Conservation (phyloP, 2,329 filamentous ascomycete genomes). For the Cylindrodendrum hubeiense region DNA sequence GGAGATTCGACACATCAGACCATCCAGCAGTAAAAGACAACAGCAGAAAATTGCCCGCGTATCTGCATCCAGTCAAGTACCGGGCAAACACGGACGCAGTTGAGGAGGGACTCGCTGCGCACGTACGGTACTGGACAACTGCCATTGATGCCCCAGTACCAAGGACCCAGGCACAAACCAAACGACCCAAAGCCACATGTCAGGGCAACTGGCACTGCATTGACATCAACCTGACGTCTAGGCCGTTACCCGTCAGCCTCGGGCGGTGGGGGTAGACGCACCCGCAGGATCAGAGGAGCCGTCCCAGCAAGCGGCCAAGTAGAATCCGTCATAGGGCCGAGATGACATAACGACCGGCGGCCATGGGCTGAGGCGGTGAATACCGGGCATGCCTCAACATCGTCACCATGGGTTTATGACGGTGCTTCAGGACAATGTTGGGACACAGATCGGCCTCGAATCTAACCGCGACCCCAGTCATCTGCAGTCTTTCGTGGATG, state of each 20-base stretch:
- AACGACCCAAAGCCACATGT: slow-evolving; percentile 11
- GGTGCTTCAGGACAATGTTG: slow-evolving; percentile 18
- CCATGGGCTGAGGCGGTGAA: slow-evolving; percentile 33
- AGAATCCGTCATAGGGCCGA: slow-evolving; percentile 21
- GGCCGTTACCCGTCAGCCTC: slow-evolving; percentile 14
- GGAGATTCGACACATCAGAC: slow-evolving; percentile 38
- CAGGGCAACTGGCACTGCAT: not conserved
- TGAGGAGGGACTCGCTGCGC: slow-evolving; percentile 16
- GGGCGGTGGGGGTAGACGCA: slow-evolving; percentile 1
- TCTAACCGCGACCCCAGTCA: not conserved
- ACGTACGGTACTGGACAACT: slow-evolving; percentile 10
- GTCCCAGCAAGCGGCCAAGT: slow-evolving; percentile 7
- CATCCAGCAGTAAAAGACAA: slow-evolving; percentile 27
- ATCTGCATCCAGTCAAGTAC: slow-evolving; percentile 17
- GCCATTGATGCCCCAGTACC: not conserved
- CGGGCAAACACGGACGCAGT: slow-evolving; percentile 31
- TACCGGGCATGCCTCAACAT: slow-evolving; percentile 30
- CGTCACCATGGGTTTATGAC: slow-evolving; percentile 24
- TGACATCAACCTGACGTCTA: slow-evolving; percentile 13
- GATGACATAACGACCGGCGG: slow-evolving; percentile 27
- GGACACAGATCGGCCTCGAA: not conserved
- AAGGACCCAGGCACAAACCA: not conserved
- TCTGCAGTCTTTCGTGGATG: not conserved
- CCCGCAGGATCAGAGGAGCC: slow-evolving; percentile 12
- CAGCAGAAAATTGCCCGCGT: slow-evolving; percentile 12